Evolutionary conservation across 495 filamentous ascomycete genomes (phyloP), one percentile per base, ranked within the genome.

Genomic region (Chaetomidium leptoderma): DNA sequence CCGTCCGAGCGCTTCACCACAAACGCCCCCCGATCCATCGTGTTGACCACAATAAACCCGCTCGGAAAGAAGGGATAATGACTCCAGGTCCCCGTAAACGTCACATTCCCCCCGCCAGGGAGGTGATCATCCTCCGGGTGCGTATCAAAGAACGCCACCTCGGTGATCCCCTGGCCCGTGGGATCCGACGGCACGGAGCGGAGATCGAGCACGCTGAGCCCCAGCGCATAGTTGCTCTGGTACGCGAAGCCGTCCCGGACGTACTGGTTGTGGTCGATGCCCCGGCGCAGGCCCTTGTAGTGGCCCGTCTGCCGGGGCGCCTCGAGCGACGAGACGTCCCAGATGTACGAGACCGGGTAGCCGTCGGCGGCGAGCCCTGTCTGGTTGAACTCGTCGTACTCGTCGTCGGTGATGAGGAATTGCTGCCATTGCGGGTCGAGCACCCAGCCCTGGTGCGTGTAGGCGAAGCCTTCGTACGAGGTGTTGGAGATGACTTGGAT

Each of bases 241-340:
- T 77, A 83, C 11, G 69, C 42, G 27, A 74, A 65, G 10, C 78
- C 78, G 32, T 81, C 56, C 37, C 68, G 45, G 54, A 82, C 68
- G 45, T 80, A 83, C 57, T 82, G 80, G 64, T 83, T 83, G 67
- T 83, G 81, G 60, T 83, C 81, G 51, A 83, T 78, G 27, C 73
- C 69, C 13, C 66, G 59, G 14, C 66, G 63, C 0, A 53, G 24
- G 37, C 72, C 71, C 50, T 75, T 68, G 66, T 74, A 83, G 65
- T 59, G 61, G 6, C 81, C 81, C 4, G 81, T 83, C 54, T 80
- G 74, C 51, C 73, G 76, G 2, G 80, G 78, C 0, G 44, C 48
- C 33, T 72, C 72, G 29, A 79, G 78, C 7, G 66, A 66, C 42
- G 71, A 71, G 63, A 83, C 81, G 59, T 79, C 73, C 74, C 79